phyloP scores from a whole-genome alignment of 2,329 filamentous ascomycete species.

The Hirsutella thompsonii region DNA sequence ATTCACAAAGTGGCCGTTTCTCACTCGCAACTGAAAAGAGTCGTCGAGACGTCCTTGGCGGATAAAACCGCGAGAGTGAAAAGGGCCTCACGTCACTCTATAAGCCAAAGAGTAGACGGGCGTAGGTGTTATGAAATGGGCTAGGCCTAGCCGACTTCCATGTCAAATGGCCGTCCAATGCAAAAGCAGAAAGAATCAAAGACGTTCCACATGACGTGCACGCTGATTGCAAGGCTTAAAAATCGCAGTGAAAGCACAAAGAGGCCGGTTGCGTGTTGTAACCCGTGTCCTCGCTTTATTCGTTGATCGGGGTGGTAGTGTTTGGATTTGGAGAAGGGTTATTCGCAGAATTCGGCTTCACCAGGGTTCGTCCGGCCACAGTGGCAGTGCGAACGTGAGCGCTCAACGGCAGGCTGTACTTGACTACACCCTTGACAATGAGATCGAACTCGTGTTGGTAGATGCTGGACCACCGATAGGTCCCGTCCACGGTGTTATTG shows the following conservation, averaged over 20 bases:
- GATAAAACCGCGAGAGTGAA: not conserved
- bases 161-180: slow-evolving; percentile 15
- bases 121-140: slow-evolving; percentile 10
- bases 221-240: slow-evolving; percentile 20
- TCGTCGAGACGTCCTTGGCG: not conserved
- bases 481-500: slow-evolving; percentile 78
- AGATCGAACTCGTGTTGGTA: slow-evolving; percentile 87
- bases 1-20: not conserved
- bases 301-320: slow-evolving; percentile 44
- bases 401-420: slow-evolving; percentile 59
- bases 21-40: not conserved
- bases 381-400: slow-evolving; percentile 45
- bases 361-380: slow-evolving; percentile 44
- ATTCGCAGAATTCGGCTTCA: slow-evolving; percentile 50
- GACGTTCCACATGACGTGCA: slow-evolving; percentile 20
- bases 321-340: slow-evolving; percentile 56
- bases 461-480: slow-evolving; percentile 79
- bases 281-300: not conserved
- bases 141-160: slow-evolving; percentile 12
- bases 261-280: not conserved
- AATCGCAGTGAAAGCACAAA: slow-evolving; percentile 4
- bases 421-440: slow-evolving; percentile 80
- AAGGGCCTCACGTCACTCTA: slow-evolving; percentile 9
- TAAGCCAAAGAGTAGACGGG: slow-evolving; percentile 8
- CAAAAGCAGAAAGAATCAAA: slow-evolving; percentile 15